Percentiles rank a stretch among this genome's conserved stretches.
Evolutionary conservation across 257 asterid genomes (phyloP).

Genomic region (Forsythia suspensa): DNA sequence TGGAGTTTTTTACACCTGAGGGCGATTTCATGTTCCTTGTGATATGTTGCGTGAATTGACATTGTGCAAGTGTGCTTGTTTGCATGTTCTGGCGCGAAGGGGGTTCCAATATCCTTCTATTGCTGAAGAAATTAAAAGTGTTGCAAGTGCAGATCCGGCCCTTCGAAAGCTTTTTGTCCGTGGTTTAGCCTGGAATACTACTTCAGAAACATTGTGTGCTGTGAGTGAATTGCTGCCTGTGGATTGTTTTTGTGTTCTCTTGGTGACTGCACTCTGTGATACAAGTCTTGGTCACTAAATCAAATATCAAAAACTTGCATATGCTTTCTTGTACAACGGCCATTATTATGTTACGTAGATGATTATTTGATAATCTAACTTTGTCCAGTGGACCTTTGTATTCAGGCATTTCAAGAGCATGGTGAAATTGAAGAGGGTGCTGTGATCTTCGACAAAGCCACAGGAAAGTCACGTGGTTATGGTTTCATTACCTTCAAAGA

Average conservation of each 20-base stretch:
- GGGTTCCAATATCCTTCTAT: constrained; percentile 85
- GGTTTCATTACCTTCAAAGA: constrained; percentile 40
- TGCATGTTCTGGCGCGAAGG: constrained; percentile 92
- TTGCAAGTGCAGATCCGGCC: constrained; percentile 97
- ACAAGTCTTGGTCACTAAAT: constrained; percentile 21
- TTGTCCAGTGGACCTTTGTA: background rate
- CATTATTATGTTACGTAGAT: background rate
- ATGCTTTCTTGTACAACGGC: background rate
- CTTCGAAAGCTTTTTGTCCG: constrained; percentile 97
- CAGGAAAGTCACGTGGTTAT: constrained; percentile 49
- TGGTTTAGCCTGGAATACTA: constrained; percentile 95
- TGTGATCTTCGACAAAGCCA: constrained; percentile 38
- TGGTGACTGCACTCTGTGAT: constrained; percentile 30
- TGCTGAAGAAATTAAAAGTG: constrained; percentile 91
- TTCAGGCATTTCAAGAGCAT: constrained; percentile 43
- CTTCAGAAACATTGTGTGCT: constrained; percentile 92
- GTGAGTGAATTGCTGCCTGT: constrained; percentile 83
- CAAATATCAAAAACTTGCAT: background rate
- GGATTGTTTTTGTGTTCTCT: constrained; percentile 40
- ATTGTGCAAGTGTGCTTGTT: constrained; percentile 78
- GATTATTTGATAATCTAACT: background rate
- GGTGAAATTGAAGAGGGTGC: constrained; percentile 53
- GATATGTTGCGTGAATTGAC: constrained; percentile 71
- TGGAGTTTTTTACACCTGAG: constrained; percentile 24
- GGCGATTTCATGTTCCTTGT: constrained; percentile 31